Conservation (phyloP, 1,139 yeast genomes). For the Sugiyamaella novakii region DNA sequence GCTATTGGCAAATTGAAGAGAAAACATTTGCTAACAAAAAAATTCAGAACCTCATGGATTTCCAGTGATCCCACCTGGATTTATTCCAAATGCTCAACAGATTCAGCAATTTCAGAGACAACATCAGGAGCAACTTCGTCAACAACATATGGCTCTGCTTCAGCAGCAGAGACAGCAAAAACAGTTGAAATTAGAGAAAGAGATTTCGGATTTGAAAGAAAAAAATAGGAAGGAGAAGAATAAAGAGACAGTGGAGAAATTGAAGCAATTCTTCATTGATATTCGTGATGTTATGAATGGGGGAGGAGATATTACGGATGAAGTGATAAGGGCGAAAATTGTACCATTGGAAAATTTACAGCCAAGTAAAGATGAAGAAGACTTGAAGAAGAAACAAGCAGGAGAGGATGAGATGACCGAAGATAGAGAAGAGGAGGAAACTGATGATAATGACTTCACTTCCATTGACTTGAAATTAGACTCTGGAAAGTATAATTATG, state of each 20-base stretch:
- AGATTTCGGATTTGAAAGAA: neutral
- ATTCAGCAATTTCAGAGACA: slow-evolving; percentile 16
- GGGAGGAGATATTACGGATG: slow-evolving; percentile 6
- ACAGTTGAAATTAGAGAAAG: slow-evolving; percentile 9
- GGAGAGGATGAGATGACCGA: neutral
- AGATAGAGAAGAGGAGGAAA: neutral
- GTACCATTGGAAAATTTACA: slow-evolving; percentile 16
- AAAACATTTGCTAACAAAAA: neutral
- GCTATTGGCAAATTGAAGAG: neutral
- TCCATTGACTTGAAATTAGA: slow-evolving; percentile 25
- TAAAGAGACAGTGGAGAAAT: slow-evolving; percentile 1
- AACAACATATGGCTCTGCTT: slow-evolving; percentile 13
- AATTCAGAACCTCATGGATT: slow-evolving; percentile 5
- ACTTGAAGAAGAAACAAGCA: neutral
- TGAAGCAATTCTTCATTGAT: slow-evolving; percentile 13
- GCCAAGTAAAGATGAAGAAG: slow-evolving; percentile 4
- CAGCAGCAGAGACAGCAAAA: slow-evolving; percentile 15
- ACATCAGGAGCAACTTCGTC: slow-evolving; percentile 15
- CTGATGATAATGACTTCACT: slow-evolving; percentile 1
- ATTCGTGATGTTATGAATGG: slow-evolving; percentile 9
- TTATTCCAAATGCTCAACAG: slow-evolving; percentile 13
- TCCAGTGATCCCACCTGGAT: slow-evolving; percentile 14
- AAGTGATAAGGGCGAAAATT: slow-evolving; percentile 9
- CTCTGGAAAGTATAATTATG: slow-evolving; percentile 21
- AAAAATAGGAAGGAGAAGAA: neutral